A percentile compares a stretch with the other conserved stretches of the same genome.
Conservation (phyloP, 2,329 filamentous ascomycete species). For the Dactylellina cionopaga region DNA sequence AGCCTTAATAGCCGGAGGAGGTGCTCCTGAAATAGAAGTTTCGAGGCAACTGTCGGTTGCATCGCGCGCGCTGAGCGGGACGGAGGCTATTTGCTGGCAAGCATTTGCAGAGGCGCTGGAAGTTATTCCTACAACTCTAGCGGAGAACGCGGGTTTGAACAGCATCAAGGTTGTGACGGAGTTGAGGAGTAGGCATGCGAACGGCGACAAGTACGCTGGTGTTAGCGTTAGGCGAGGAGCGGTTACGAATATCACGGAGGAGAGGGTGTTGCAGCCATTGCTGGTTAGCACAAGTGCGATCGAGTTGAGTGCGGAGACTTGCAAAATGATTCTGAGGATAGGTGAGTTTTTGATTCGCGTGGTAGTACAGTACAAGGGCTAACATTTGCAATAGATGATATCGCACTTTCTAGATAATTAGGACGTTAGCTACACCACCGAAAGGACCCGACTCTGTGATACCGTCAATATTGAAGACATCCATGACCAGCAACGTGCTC, state of each 20-base stretch:
- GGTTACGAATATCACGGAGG: slow-evolving; percentile 93
- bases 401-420: slow-evolving; percentile 48
- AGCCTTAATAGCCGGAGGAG: slow-evolving; percentile 95
- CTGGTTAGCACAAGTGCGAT: slow-evolving; percentile 97
- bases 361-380: too few relatives aligned
- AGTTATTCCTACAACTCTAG: slow-evolving; percentile 93
- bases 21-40: slow-evolving; percentile 96
- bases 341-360: slow-evolving; percentile 27
- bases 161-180: slow-evolving; percentile 99
- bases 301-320: slow-evolving; percentile 95
- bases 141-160: slow-evolving; percentile 96
- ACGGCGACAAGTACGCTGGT: slow-evolving; percentile 93
- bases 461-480: not conserved
- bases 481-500: not conserved
- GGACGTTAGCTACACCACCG: not conserved
- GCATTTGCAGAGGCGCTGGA: slow-evolving; percentile 98
- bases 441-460: not conserved
- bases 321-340: slow-evolving; percentile 88
- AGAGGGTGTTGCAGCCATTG: slow-evolving; percentile 95
- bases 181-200: slow-evolving; percentile 89
- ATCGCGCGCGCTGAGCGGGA: slow-evolving; percentile 83
- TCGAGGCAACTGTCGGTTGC: slow-evolving; percentile 84
- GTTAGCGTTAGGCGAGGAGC: slow-evolving; percentile 98
- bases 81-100: slow-evolving; percentile 98
- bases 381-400: slow-evolving; percentile 38